phyloP scores from a whole-genome alignment of 202 grass and related monocot genomes.

The Schoenoplectus tabernaemontani region DNA sequence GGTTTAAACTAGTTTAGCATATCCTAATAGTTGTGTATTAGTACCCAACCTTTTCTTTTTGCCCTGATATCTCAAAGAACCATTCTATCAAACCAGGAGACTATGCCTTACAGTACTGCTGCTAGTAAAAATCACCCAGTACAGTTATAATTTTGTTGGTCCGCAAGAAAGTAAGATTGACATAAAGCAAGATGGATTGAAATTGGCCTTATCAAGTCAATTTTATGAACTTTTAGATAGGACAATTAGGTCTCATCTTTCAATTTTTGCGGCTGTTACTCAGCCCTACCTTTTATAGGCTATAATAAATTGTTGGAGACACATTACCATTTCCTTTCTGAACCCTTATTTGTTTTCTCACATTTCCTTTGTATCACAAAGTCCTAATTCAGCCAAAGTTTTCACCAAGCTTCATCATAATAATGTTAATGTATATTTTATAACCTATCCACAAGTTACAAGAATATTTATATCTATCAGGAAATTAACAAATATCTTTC shows the following conservation, averaged over 20 bases:
- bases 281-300: background rate
- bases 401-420: background rate
- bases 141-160: background rate
- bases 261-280: background rate
- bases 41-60: background rate
- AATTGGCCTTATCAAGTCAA: slow-evolving; percentile 16
- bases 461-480: background rate
- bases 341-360: background rate
- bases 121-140: background rate
- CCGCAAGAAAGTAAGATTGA: slow-evolving; percentile 15
- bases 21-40: background rate
- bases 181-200: background rate
- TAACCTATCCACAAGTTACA: background rate
- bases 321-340: background rate
- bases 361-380: background rate
- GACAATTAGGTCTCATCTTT: background rate
- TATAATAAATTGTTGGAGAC: background rate
- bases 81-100: background rate
- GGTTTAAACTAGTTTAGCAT: background rate
- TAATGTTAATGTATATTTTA: background rate
- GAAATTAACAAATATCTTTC: background rate
- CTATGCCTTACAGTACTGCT: slow-evolving; percentile 10
- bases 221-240: background rate
- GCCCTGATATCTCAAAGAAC: background rate
- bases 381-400: background rate